Conservation (phyloP, 768 basidiomycete species). For the Cytidiella melzeri region DNA sequence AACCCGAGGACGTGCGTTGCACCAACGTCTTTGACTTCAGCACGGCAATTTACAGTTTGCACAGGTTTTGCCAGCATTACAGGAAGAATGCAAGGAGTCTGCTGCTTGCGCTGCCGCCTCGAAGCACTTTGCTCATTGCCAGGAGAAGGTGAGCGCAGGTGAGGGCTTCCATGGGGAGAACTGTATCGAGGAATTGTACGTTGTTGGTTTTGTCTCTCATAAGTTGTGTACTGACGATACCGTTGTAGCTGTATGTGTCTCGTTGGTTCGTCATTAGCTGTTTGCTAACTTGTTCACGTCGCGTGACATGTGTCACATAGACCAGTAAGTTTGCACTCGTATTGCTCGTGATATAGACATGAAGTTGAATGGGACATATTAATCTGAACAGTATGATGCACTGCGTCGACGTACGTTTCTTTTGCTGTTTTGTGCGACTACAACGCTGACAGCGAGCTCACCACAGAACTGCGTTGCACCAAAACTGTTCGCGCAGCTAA, state of each 20-base stretch:
- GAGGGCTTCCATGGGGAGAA: constrained; percentile 88
- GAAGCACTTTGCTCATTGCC: constrained; percentile 87
- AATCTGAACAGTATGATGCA: constrained; percentile 98
- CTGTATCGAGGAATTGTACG: constrained; percentile 81
- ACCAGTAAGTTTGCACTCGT: constrained; percentile 54
- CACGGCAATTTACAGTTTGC: background rate
- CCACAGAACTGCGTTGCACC: constrained; percentile 55
- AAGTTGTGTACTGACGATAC: background rate
- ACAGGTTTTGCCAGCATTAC: constrained; percentile 63
- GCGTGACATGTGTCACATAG: constrained; percentile 25
- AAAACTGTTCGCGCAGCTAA: constrained; percentile 77
- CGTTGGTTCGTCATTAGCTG: constrained; percentile 5
- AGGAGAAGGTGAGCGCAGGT: constrained; percentile 79
- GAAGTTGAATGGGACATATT: constrained; percentile 2
- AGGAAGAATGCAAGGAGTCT: constrained; percentile 68
- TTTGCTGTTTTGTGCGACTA: background rate
- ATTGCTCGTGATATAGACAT: constrained; percentile 13
- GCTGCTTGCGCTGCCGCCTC: constrained; percentile 60
- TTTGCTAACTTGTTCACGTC: background rate
- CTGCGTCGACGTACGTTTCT: constrained; percentile 71
- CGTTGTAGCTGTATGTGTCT: constrained; percentile 21
- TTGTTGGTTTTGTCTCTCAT: constrained; percentile 4
- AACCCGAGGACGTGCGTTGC: constrained; percentile 77
- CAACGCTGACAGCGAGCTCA: constrained; percentile 9
- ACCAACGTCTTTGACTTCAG: background rate